Conservation (phyloP, 352 stramenopile genomes). For the Phytopythium mirpurense region DNA sequence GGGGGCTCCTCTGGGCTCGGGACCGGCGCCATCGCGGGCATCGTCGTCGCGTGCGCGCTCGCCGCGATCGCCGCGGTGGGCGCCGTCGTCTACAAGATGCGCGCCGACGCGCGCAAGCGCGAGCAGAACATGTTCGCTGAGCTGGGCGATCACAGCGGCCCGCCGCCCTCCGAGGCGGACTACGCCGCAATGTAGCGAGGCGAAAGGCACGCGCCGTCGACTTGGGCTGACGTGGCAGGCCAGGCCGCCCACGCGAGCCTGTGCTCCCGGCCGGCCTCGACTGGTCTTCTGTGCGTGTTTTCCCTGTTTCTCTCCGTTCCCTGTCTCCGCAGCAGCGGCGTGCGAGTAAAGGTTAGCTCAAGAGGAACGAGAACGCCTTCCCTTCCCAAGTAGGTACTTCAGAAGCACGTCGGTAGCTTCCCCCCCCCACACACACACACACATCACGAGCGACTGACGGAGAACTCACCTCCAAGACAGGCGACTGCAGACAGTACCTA, state of each 20-base stretch:
- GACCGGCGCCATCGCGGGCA: neutral
- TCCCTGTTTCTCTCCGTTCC: neutral
- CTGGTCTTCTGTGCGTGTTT: neutral
- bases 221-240: no score
- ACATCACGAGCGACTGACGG: neutral
- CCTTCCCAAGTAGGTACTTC: no score
- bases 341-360: neutral
- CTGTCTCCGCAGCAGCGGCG: neutral
- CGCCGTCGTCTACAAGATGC: slow-evolving; percentile 8
- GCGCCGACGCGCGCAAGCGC: slow-evolving; percentile 4
- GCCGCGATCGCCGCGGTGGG: neutral
- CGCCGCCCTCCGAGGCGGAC: slow-evolving; percentile 5
- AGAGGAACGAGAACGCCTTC: neutral
- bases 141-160: slow-evolving; percentile 4
- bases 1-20: neutral
- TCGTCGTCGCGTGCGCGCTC: neutral
- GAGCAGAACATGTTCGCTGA: slow-evolving; percentile 10
- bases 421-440: no score
- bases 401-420: no score
- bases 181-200: slow-evolving; percentile 7
- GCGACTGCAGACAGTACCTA: neutral
- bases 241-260: no score
- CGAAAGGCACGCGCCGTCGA: neutral
- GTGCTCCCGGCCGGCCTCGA: neutral
- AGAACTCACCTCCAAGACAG: neutral